These are phyloP conservation scores for Cenococcum geophilum DNA, from an alignment of 495 filamentous ascomycete species.

Conservation along the genomic window DNA sequence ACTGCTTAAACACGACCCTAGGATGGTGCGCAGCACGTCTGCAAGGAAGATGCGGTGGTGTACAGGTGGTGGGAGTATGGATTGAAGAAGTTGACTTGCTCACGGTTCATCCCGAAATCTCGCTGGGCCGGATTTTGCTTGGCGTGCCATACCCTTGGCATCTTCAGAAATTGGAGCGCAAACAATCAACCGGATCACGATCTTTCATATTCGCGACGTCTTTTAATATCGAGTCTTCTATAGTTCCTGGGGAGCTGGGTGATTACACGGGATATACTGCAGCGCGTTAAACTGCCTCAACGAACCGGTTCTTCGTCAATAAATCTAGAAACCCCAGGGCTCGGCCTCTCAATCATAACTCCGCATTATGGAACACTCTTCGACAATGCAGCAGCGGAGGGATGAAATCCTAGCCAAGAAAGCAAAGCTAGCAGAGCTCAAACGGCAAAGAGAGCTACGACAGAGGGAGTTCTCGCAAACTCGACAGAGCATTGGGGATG, in stretches of 20 bases:
- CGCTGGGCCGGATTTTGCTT: slow-evolving; percentile 6
- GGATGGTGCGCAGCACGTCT: neutral
- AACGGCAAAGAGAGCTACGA: slow-evolving; percentile 78
- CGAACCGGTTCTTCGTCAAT: neutral
- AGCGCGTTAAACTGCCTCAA: neutral
- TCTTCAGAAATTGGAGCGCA: slow-evolving; percentile 1
- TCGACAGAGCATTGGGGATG: slow-evolving; percentile 54
- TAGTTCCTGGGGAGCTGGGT: neutral
- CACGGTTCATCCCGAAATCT: slow-evolving; percentile 28
- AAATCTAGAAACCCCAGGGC: neutral
- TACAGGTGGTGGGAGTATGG: slow-evolving; percentile 27
- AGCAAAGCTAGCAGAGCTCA: slow-evolving; percentile 91
- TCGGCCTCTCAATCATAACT: slow-evolving; percentile 1
- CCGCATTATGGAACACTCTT: slow-evolving; percentile 17
- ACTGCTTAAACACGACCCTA: neutral
- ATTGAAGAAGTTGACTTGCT: slow-evolving; percentile 25
- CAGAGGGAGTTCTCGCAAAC: slow-evolving; percentile 61
- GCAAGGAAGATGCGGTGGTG: neutral
- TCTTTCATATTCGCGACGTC: neutral
- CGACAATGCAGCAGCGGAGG: slow-evolving; percentile 69
- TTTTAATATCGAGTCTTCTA: neutral
- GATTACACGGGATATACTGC: neutral
- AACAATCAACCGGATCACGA: neutral
- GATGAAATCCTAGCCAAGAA: slow-evolving; percentile 93
- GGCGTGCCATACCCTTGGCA: neutral